These are phyloP conservation scores for Diaporthe amygdali DNA, from an alignment of 2,329 filamentous ascomycete species.

Conservation along the genomic window DNA sequence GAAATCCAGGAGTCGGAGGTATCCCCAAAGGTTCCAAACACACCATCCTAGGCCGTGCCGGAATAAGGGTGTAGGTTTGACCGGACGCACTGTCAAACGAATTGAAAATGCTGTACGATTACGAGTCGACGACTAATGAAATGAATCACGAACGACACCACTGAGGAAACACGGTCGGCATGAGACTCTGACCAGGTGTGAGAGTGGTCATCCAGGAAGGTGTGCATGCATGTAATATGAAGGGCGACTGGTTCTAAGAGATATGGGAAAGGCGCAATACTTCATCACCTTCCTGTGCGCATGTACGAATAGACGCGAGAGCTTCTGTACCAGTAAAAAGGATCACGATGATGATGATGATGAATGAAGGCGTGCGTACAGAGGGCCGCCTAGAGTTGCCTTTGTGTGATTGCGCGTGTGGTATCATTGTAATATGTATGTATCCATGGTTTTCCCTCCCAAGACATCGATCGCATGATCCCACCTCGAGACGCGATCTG, in stretches of 20 bases:
- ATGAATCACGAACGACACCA: background rate
- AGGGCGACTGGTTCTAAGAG: background rate
- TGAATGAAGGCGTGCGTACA: background rate
- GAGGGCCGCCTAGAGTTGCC: background rate
- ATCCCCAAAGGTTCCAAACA: background rate
- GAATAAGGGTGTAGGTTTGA: background rate
- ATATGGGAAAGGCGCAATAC: background rate
- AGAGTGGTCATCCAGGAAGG: background rate
- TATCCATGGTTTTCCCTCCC: background rate
- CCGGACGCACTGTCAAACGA: background rate
- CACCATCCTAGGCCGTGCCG: background rate
- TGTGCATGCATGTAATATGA: background rate
- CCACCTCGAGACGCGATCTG: background rate
- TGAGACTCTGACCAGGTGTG: background rate
- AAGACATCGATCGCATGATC: background rate
- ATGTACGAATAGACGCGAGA: conserved; percentile 3
- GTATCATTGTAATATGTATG: background rate
- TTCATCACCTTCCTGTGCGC: background rate
- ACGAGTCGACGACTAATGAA: conserved; percentile 10
- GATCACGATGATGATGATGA: background rate
- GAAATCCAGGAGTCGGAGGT: background rate
- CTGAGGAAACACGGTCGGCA: background rate
- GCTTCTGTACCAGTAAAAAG: background rate
- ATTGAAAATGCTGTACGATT: background rate
- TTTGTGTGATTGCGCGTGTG: background rate